Percentiles rank a stretch among this genome's conserved stretches.
phyloP scores from a whole-genome alignment of 2,329 filamentous ascomycete species.

The Cladosporium sp. region DNA sequence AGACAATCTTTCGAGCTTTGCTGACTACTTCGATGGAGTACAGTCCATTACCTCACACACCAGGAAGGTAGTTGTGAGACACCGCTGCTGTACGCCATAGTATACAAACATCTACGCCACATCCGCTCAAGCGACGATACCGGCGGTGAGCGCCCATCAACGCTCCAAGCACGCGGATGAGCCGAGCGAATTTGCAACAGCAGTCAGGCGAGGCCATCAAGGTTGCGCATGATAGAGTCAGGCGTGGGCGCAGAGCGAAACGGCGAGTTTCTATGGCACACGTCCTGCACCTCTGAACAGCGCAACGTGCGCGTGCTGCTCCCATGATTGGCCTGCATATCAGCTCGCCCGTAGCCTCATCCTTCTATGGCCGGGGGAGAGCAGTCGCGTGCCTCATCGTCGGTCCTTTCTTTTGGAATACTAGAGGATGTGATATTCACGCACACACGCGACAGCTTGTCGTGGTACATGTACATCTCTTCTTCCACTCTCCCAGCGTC shows the following conservation, averaged over 20 bases:
- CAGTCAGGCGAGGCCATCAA: not conserved
- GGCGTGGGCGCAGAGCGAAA: not conserved
- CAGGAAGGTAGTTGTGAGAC: no score
- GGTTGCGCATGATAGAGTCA: not conserved
- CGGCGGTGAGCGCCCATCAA: not conserved
- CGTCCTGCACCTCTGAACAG: not conserved
- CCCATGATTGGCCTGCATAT: not conserved
- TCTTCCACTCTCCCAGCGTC: not conserved
- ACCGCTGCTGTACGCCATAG: no score
- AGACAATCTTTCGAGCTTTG: no score
- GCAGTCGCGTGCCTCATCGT: constrained; percentile 5
- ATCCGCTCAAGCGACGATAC: not conserved
- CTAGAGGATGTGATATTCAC: not conserved
- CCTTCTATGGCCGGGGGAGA: not conserved
- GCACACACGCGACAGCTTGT: not conserved
- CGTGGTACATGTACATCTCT: not conserved
- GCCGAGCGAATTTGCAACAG: not conserved
- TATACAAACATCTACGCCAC: not conserved
- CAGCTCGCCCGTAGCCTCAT: not conserved
- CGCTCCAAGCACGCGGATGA: not conserved
- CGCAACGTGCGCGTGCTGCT: not conserved
- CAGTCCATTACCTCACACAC: no score
- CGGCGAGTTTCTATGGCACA: not conserved
- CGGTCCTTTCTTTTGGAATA: not conserved
- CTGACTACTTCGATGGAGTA: no score